These are phyloP conservation scores for Aureobasidium sp. DNA, from an alignment of 2,329 filamentous ascomycete genomes.

Conservation along the genomic window DNA sequence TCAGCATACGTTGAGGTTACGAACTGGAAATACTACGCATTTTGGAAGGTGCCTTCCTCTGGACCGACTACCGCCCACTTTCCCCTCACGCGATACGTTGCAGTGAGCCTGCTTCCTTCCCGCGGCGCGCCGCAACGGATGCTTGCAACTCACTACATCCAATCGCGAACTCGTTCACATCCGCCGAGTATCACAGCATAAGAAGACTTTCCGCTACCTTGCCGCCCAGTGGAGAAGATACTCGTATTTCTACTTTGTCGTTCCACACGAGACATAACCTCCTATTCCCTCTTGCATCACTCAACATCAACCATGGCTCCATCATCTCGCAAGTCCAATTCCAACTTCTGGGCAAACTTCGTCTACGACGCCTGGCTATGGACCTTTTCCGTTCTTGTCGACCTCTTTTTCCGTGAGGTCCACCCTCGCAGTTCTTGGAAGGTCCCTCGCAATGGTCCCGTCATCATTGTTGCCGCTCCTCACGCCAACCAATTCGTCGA, in stretches of 20 bases:
- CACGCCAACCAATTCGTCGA: constrained; percentile 99
- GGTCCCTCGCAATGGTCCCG: constrained; percentile 76
- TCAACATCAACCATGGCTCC: not conserved
- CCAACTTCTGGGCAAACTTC: constrained; percentile 18
- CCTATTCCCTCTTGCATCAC: not conserved
- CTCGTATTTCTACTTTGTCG: not conserved
- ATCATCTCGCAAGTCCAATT: not conserved
- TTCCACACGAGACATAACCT: not conserved
- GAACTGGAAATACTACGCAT: not conserved
- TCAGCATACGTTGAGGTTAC: not conserved
- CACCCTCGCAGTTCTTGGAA: constrained; percentile 94
- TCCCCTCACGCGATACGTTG: not conserved
- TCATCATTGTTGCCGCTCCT: constrained; percentile 92
- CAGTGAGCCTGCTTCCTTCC: not conserved
- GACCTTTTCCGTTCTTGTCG: constrained; percentile 73
- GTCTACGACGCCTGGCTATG: constrained; percentile 69
- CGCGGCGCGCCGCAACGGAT: not conserved
- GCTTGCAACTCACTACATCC: not conserved
- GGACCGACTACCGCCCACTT: not conserved
- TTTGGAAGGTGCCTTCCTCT: not conserved
- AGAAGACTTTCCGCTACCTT: not conserved
- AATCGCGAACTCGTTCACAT: not conserved
- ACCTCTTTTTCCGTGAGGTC: constrained; percentile 97
- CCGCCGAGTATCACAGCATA: not conserved
- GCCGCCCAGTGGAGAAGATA: not conserved